These are phyloP conservation scores for Scutellaria baicalensis DNA, from an alignment of 257 asterid genomes.

Conservation along the genomic window DNA sequence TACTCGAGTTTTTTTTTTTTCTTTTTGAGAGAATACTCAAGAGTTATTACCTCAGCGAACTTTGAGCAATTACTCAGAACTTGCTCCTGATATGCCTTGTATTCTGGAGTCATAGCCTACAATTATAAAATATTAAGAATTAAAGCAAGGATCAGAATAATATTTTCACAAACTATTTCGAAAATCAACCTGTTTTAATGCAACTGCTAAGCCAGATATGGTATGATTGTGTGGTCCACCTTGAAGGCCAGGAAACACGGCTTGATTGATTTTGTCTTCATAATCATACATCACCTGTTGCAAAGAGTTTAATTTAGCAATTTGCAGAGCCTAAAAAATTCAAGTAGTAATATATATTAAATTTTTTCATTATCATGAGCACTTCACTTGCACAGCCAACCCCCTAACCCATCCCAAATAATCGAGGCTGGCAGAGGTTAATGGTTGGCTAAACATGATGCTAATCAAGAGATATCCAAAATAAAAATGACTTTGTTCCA, in stretches of 20 bases:
- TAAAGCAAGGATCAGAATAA: background rate
- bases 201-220: slow-evolving; percentile 91
- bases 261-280: slow-evolving; percentile 93
- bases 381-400: background rate
- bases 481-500: background rate
- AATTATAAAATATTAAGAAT: background rate
- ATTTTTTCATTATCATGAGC: background rate
- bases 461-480: background rate
- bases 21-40: too few relatives aligned
- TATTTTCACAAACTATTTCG: background rate
- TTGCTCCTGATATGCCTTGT: slow-evolving; percentile 87
- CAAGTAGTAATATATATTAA: background rate
- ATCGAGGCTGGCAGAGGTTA: background rate
- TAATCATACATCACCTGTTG: slow-evolving; percentile 75
- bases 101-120: slow-evolving; percentile 93
- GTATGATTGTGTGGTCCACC: slow-evolving; percentile 99
- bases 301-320: slow-evolving; percentile 1
- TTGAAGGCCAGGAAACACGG: slow-evolving; percentile 99
- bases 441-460: background rate
- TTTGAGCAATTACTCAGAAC: slow-evolving; percentile 81
- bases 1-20: too few relatives aligned
- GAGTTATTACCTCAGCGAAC: slow-evolving; percentile 71
- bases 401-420: background rate
- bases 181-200: slow-evolving; percentile 69
- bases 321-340: background rate